Conservation (phyloP, 2,329 filamentous ascomycete genomes). For the Penicillium sp. region DNA sequence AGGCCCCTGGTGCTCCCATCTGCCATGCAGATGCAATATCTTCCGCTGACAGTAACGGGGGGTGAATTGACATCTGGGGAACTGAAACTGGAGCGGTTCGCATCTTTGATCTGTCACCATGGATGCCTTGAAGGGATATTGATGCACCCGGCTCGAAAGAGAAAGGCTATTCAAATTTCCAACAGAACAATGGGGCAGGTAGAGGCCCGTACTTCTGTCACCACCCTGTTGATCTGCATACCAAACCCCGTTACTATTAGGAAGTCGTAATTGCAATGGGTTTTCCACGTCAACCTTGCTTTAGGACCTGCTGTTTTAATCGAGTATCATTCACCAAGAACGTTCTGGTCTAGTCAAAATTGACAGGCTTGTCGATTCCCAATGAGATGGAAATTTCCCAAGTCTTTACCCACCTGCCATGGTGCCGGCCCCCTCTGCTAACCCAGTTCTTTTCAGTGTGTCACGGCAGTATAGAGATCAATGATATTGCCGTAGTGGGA, state of each 20-base stretch:
- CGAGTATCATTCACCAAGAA: not conserved
- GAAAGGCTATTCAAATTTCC: conserved; percentile 10
- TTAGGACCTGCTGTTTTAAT: not conserved
- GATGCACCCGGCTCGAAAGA: conserved; percentile 17
- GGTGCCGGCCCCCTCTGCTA: not conserved
- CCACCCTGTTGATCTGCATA: conserved; percentile 17
- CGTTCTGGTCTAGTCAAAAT: not conserved
- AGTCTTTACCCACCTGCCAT: not conserved
- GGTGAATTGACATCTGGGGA: not conserved
- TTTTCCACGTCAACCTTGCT: conserved; percentile 9
- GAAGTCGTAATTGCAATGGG: conserved; percentile 21
- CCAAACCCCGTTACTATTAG: conserved; percentile 11
- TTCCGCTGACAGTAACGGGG: not conserved
- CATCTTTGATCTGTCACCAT: not conserved
- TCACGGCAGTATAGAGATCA: not conserved
- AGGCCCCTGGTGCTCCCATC: not conserved
- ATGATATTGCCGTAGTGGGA: not conserved
- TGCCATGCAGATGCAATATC: not conserved
- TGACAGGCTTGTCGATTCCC: not conserved
- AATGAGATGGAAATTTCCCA: conserved; percentile 2
- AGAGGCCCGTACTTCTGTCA: conserved; percentile 15
- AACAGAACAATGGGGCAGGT: conserved; percentile 4
- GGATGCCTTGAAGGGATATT: conserved; percentile 5
- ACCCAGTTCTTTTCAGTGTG: not conserved
- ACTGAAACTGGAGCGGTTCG: not conserved